Base-by-base conservation (phyloP, 768 basidiomycete species). In the Kwoniella sp. region DNA sequence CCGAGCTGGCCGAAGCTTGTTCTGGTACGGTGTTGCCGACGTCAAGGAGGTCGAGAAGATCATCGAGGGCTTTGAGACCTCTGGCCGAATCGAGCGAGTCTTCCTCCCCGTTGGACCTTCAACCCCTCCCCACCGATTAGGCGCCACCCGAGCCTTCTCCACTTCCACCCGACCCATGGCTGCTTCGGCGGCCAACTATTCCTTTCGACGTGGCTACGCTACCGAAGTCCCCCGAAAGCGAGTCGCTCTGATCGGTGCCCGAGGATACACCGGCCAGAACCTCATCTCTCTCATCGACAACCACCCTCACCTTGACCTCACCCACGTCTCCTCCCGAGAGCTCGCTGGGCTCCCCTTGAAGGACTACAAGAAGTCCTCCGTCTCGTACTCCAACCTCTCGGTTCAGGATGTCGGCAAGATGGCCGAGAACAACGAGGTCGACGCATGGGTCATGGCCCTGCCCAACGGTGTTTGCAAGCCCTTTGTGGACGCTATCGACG, bases 371-470 rank as follows among this genome's bases (percentile, higher is more conserved):
- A 95, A 95, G 81, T 81, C 85, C 0, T 61, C 84, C 0, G 80
- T 98, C 53, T 85, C 79, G 17, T 97, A 96, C 83, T 86, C 87
- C 64, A 92, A 95, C 81, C 85, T 99, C 17, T 89, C 88, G 0
- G 79, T 85, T 11, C 82, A 84, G 63, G 91, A 96, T 71, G 90
- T 97, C 11, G 88, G 91, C 79, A 84, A 82, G 77, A 90, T 99
- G 89, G 96, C 97, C 82, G 88, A 88, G 82, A 83, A 87, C 55
- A 89, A 90, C 9, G 90, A 90, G 75, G 92, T 99, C 20, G 95
- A 99, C 77, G 95, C 93, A 9, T 99, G 96, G 95, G 87, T 98
- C 58, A 94, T 97, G 91, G 96, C 96, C 1, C 85, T 99, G 54
- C 96, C 96, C n/a, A 99, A 98, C 71, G 96, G 96, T 22, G 86